phyloP scores from a whole-genome alignment of 2,329 filamentous ascomycete species.

The Didymella glomerata region DNA sequence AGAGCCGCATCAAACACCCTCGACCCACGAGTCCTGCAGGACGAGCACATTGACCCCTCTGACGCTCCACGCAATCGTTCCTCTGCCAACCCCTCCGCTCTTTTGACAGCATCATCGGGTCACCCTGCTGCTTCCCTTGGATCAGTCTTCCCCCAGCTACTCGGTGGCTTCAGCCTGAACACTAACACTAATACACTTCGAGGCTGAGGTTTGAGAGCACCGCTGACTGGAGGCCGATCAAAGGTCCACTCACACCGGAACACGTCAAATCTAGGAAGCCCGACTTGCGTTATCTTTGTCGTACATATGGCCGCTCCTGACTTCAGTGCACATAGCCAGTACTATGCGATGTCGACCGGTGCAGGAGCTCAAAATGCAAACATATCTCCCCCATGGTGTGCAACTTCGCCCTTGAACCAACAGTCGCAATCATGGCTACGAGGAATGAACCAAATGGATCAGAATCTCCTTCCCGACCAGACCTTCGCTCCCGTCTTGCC shows the following conservation, averaged over 20 bases:
- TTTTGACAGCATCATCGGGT: neutral
- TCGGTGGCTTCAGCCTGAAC: neutral
- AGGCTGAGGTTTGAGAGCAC: constrained; percentile 3
- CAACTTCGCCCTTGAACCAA: constrained; percentile 26
- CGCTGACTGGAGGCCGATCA: constrained; percentile 3
- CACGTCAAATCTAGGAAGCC: constrained; percentile 5
- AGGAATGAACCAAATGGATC: constrained; percentile 23
- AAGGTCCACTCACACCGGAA: constrained; percentile 11
- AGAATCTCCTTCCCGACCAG: constrained; percentile 15
- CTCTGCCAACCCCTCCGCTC: neutral
- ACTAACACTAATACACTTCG: constrained; percentile 3
- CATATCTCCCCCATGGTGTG: constrained; percentile 29
- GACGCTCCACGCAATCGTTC: neutral
- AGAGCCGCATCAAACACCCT: constrained; percentile 28
- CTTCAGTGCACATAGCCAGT: constrained; percentile 29
- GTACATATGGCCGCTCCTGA: constrained; percentile 42
- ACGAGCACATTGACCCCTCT: constrained; percentile 5
- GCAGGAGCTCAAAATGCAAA: constrained; percentile 31
- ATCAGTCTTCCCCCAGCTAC: neutral
- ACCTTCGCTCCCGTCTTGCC: constrained; percentile 22
- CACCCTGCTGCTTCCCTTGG: neutral
- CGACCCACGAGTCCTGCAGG: constrained; percentile 17
- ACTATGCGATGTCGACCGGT: constrained; percentile 27
- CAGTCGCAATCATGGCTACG: constrained; percentile 27
- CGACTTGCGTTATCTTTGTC: neutral